phyloP scores from a whole-genome alignment of 805 yeast genomes.

The Candida verbasci region DNA sequence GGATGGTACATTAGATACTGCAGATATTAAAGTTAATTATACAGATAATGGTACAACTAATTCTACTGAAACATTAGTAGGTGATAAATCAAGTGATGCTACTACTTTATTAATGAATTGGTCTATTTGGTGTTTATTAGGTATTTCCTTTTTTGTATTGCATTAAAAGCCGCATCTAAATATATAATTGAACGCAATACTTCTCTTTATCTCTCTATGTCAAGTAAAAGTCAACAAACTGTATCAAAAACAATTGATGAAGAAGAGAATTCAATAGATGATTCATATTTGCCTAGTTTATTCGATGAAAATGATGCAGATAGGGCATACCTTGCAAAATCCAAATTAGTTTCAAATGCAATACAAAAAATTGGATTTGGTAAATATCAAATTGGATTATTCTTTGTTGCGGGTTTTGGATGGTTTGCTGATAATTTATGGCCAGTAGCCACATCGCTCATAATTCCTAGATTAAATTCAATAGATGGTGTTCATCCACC shows the following conservation, averaged over 20 bases:
- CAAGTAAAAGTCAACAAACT: too few species aligned
- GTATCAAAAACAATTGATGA: too few species aligned
- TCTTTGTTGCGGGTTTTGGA: conserved; percentile 56
- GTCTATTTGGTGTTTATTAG: conserved; percentile 1
- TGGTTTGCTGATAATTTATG: conserved; percentile 46
- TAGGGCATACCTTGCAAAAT: conserved; percentile 18
- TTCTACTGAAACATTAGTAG: conserved; percentile 3
- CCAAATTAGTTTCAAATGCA: conserved; percentile 19
- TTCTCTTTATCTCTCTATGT: too few species aligned
- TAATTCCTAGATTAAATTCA: conserved; percentile 27
- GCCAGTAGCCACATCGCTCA: conserved; percentile 33
- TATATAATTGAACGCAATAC: too few species aligned
- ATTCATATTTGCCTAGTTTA: too few species aligned
- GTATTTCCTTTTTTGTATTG: neutral
- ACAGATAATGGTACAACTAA: conserved; percentile 19
- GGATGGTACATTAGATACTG: conserved; percentile 41
- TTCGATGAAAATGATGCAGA: conserved; percentile 9
- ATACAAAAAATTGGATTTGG: conserved; percentile 39
- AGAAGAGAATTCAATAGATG: too few species aligned
- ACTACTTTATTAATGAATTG: neutral
- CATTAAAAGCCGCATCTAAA: neutral
- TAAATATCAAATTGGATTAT: conserved; percentile 41
- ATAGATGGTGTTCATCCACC: conserved; percentile 35
- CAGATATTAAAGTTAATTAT: conserved; percentile 18
- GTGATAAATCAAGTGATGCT: neutral